A percentile compares a stretch with the other conserved stretches of the same genome.
Conservation (phyloP, 1,284 basidiomycete genomes). For the Apiotrichum mycotoxinovorans region DNA sequence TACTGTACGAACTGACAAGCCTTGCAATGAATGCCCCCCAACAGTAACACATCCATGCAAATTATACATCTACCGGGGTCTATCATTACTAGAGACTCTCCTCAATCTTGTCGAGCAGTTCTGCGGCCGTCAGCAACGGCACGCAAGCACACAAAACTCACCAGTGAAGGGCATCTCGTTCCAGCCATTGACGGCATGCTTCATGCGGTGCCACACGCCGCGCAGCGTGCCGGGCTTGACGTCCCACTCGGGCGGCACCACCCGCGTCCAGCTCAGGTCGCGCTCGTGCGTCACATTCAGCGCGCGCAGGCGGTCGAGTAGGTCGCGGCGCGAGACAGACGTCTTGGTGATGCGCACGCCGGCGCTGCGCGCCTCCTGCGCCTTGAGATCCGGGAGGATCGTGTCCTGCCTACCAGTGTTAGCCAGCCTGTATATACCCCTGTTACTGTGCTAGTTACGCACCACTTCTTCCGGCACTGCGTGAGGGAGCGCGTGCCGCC, state of each 20-base stretch:
- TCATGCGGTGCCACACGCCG: conserved; percentile 11
- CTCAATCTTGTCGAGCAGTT: conserved; percentile 7
- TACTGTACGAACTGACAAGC: too few species aligned
- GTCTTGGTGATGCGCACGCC: conserved; percentile 1
- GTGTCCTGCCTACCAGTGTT: conserved; percentile 10
- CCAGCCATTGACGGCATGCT: background rate
- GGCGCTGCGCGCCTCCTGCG: background rate
- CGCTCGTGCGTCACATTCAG: conserved; percentile 7
- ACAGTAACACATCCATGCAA: too few species aligned
- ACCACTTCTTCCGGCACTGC: conserved; percentile 38
- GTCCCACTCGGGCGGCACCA: conserved; percentile 3
- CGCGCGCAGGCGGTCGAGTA: conserved; percentile 10
- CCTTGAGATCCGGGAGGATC: conserved; percentile 8
- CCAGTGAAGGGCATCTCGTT: conserved; percentile 6
- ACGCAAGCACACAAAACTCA: too few species aligned
- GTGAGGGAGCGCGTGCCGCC: conserved; percentile 23
- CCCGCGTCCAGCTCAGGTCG: conserved; percentile 14
- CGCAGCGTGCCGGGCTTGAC: conserved; percentile 3
- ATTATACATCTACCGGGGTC: too few species aligned
- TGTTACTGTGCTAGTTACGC: background rate
- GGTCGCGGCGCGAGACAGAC: background rate
- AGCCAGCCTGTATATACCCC: background rate
- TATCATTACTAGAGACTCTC: background rate
- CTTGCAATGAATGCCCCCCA: too few species aligned
- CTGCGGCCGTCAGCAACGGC: conserved; percentile 2